These are phyloP conservation scores for Henckelia pumila DNA, from an alignment of 257 asterid species.

Conservation along the genomic window DNA sequence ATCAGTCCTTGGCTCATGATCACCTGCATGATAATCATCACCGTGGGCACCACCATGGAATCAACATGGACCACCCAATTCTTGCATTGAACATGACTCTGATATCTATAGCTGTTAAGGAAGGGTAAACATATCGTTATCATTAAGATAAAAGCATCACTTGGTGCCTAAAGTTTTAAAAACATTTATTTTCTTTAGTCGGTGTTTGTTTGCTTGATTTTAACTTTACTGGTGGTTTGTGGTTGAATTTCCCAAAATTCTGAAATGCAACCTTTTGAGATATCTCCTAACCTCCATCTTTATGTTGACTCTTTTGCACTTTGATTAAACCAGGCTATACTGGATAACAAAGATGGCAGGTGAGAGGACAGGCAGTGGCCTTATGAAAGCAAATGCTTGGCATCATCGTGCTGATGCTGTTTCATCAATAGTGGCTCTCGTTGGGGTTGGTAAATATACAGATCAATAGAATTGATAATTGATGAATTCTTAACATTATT, in stretches of 20 bases:
- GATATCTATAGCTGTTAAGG: slow-evolving; percentile 81
- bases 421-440: slow-evolving; percentile 89
- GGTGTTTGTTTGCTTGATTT: slow-evolving; percentile 4
- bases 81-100: slow-evolving; percentile 81
- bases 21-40: slow-evolving; percentile 46
- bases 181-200: background rate
- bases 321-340: slow-evolving; percentile 47
- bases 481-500: background rate
- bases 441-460: slow-evolving; percentile 96
- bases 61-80: slow-evolving; percentile 88
- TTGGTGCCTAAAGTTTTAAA: background rate
- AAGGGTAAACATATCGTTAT: slow-evolving; percentile 60
- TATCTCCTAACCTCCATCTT: background rate
- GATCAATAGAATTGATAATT: slow-evolving; percentile 19
- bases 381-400: slow-evolving; percentile 99
- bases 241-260: slow-evolving; percentile 6
- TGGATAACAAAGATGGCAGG: slow-evolving; percentile 89
- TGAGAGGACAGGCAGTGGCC: slow-evolving; percentile 90
- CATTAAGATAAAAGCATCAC: background rate
- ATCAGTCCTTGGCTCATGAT: slow-evolving; percentile 48
- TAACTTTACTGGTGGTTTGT: slow-evolving; percentile 4
- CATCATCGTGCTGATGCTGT: slow-evolving; percentile 97
- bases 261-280: background rate
- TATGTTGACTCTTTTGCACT: slow-evolving; percentile 13
- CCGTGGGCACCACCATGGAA: slow-evolving; percentile 71